Conservation (phyloP, 2,329 filamentous ascomycete species). For the Colletotrichum neosansevieriae region DNA sequence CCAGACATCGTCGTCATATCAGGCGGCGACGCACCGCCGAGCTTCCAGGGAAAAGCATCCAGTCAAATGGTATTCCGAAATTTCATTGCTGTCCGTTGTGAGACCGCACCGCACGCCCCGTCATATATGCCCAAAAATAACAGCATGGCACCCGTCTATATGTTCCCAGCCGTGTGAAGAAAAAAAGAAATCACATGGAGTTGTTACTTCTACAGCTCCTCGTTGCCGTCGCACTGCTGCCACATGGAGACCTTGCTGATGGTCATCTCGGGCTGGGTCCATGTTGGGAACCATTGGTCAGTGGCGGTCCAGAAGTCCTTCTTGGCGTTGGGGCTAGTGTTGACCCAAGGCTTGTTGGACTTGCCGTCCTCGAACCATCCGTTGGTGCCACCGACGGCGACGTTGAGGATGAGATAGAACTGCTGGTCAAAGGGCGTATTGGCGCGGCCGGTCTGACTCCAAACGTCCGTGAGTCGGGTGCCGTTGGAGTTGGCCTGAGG, state of each 20-base stretch:
- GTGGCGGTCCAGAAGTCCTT: conserved; percentile 82
- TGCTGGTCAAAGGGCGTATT: conserved; percentile 81
- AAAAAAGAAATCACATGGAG: not conserved
- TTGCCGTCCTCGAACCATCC: conserved; percentile 85
- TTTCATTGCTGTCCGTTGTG: conserved; percentile 26
- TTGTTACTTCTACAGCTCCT: conserved; percentile 56
- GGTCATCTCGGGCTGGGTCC: conserved; percentile 76
- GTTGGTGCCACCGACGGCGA: conserved; percentile 82
- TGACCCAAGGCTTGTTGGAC: conserved; percentile 83
- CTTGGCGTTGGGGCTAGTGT: conserved; percentile 73
- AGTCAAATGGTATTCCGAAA: conserved; percentile 32
- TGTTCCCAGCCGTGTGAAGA: conserved; percentile 3
- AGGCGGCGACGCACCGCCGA: conserved; percentile 10
- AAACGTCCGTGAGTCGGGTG: conserved; percentile 72
- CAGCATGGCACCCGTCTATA: conserved; percentile 33
- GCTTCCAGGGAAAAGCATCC: conserved; percentile 6
- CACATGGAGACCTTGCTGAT: conserved; percentile 78
- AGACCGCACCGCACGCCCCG: conserved; percentile 27
- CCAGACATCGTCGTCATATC: conserved; percentile 23
- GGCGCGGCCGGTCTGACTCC: conserved; percentile 69
- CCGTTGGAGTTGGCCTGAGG: conserved; percentile 74
- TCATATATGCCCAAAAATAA: conserved; percentile 31
- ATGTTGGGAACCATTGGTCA: conserved; percentile 76
- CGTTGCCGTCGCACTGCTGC: conserved; percentile 75
- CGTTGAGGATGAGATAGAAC: conserved; percentile 82